Evolutionary conservation across 176 grass and related monocot species (phyloP).

Genomic region (Pharus latifolius): DNA sequence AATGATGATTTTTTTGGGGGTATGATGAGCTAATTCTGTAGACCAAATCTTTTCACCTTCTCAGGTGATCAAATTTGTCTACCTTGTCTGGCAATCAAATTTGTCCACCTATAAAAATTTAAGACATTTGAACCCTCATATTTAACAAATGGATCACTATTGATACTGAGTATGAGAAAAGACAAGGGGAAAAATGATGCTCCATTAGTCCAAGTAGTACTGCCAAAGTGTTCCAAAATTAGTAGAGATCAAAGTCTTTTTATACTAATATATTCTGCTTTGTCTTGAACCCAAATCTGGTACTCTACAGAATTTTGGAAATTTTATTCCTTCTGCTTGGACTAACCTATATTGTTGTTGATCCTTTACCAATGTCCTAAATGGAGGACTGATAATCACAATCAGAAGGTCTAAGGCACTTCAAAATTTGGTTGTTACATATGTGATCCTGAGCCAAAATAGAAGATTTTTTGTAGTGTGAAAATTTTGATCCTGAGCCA

Average conservation of each 20-base stretch:
- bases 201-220: background rate
- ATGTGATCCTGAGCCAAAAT: background rate
- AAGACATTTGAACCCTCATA: background rate
- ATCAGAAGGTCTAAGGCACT: background rate
- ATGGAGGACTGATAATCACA: background rate
- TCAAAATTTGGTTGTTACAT: background rate
- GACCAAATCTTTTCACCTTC: too few relatives aligned
- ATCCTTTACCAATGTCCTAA: background rate
- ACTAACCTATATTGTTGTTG: background rate
- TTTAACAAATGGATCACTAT: too few relatives aligned
- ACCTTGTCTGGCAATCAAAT: background rate
- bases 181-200: too few relatives aligned
- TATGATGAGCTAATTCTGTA: too few relatives aligned
- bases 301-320: too few relatives aligned
- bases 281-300: too few relatives aligned
- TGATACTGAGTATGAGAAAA: too few relatives aligned
- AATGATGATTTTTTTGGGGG: background rate
- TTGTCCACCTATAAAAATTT: background rate
- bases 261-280: background rate
- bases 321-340: background rate
- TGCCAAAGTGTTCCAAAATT: background rate
- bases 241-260: background rate
- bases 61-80: background rate
- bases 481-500: background rate
- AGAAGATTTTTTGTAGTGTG: background rate